A percentile compares a stretch with the other conserved stretches of the same genome.
Evolutionary conservation across 1,139 yeast genomes (phyloP).

Genomic region (Geotrichum fermentans): DNA sequence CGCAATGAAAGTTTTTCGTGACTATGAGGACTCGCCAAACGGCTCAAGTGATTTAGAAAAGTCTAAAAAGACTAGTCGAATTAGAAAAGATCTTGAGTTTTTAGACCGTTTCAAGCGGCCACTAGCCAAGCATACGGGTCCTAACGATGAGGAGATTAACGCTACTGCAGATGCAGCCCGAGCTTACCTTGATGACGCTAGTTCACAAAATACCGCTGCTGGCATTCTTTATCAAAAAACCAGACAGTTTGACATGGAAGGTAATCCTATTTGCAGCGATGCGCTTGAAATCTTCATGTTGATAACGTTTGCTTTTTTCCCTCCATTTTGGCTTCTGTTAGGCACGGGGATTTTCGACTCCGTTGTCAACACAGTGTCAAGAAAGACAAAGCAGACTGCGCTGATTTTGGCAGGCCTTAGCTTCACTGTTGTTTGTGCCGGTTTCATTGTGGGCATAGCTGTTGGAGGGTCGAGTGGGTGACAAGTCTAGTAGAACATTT

Average conservation of each 20-base stretch:
- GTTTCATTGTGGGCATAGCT: slow-evolving; percentile 16
- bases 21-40: not conserved
- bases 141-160: not conserved
- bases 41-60: not conserved
- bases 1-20: not conserved
- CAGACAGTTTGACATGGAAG: not conserved
- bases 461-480: slow-evolving; percentile 10
- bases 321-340: slow-evolving; percentile 20
- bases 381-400: slow-evolving; percentile 15
- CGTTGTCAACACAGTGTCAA: slow-evolving; percentile 8
- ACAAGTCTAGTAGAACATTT: not conserved
- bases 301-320: slow-evolving; percentile 14
- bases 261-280: not conserved
- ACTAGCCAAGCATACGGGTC: not conserved
- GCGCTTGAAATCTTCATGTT: slow-evolving; percentile 13
- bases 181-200: not conserved
- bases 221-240: not conserved
- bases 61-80: not conserved
- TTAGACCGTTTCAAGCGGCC: not conserved
- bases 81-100: not conserved
- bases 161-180: not conserved
- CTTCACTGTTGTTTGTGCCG: slow-evolving; percentile 14
- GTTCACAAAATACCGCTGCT: not conserved
- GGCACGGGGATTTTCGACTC: slow-evolving; percentile 18
- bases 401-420: slow-evolving; percentile 9